Conservation (phyloP, 2,329 filamentous ascomycete species). For the Gyromitra esculenta region DNA sequence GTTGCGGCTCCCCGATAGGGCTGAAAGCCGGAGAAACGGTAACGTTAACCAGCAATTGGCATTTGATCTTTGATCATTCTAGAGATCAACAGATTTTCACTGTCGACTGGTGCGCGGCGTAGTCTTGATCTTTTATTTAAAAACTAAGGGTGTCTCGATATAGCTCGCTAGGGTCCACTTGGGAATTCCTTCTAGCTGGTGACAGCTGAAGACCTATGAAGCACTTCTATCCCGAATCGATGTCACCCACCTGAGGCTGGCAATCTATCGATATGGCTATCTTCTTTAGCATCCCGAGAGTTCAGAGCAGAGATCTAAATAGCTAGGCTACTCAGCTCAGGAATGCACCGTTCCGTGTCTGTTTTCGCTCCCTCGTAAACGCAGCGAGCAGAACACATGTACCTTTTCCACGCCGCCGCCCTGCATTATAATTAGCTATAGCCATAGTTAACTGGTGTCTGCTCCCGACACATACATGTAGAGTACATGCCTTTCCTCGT, state of each 20-base stretch:
- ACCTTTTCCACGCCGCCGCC: neutral
- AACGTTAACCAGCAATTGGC: conserved; percentile 6
- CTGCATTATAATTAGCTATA: neutral
- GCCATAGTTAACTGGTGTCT: neutral
- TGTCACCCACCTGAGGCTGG: neutral
- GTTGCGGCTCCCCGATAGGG: conserved; percentile 53
- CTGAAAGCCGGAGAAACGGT: conserved; percentile 31
- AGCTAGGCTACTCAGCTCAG: neutral
- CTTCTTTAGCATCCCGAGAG: neutral
- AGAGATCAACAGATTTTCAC: conserved; percentile 24
- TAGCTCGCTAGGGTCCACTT: conserved; percentile 1
- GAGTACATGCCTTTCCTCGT: neutral
- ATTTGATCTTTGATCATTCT: conserved; percentile 14
- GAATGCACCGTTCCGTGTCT: conserved; percentile 7
- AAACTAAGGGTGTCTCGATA: neutral
- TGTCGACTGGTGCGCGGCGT: neutral
- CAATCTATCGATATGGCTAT: neutral
- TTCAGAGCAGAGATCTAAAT: neutral
- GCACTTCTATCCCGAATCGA: neutral
- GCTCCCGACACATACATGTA: conserved; percentile 1
- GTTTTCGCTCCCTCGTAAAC: conserved; percentile 20
- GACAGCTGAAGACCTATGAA: neutral
- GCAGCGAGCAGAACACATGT: neutral
- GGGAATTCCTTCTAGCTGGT: neutral
- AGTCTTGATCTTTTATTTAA: neutral